Conservation (phyloP, 768 basidiomycete genomes). For the Podaxis pistillaris region DNA sequence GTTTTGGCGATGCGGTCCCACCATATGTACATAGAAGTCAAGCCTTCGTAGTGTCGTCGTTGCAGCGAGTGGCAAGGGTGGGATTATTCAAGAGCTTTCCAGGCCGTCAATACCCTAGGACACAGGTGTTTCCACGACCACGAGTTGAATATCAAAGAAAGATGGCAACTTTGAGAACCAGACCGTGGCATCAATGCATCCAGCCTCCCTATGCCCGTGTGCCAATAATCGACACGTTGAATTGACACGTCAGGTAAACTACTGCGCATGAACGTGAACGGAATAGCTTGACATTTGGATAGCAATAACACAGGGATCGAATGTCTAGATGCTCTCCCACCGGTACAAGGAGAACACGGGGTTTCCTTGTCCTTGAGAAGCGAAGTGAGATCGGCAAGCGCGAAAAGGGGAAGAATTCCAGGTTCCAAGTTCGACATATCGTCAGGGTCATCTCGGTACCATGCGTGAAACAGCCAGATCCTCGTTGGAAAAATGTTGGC, state of each 20-base stretch:
- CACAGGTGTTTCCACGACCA: conserved; percentile 1
- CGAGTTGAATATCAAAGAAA: conserved; percentile 1
- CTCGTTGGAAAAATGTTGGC: conserved; percentile 1
- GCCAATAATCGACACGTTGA: neutral
- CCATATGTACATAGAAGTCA: neutral
- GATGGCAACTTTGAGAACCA: neutral
- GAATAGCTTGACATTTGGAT: neutral
- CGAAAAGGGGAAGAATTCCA: neutral
- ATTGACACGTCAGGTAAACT: conserved; percentile 10
- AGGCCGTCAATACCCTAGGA: neutral
- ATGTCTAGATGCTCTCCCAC: neutral
- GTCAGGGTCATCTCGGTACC: neutral
- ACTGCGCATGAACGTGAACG: neutral
- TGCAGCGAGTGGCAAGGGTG: neutral
- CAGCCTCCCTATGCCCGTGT: neutral
- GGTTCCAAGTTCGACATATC: neutral
- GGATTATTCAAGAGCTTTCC: neutral
- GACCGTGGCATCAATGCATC: neutral
- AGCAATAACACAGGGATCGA: neutral
- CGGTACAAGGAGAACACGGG: neutral
- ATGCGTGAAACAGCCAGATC: neutral
- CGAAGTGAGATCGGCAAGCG: neutral
- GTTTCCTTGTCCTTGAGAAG: neutral
- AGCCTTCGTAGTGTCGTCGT: neutral
- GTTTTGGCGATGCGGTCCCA: neutral